These are phyloP conservation scores for Nannizzia gypsea DNA, from an alignment of 2,329 filamentous ascomycete genomes.

Conservation along the genomic window DNA sequence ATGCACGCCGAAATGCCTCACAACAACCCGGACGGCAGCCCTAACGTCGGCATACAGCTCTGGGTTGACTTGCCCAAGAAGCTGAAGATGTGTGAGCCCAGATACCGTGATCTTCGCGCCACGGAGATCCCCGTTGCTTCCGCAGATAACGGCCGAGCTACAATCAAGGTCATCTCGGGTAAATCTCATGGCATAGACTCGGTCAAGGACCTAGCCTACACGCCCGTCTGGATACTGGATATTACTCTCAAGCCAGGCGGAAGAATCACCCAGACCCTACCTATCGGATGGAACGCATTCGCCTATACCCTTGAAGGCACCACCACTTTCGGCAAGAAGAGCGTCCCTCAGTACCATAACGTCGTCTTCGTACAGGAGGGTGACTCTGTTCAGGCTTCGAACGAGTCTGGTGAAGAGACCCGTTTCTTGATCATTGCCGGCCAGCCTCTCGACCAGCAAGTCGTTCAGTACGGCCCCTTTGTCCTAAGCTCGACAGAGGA, in stretches of 20 bases:
- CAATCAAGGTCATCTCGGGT: slow-evolving; percentile 82
- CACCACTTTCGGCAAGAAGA: slow-evolving; percentile 48
- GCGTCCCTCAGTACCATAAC: slow-evolving; percentile 65
- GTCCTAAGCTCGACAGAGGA: slow-evolving; percentile 62
- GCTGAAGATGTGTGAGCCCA: slow-evolving; percentile 78
- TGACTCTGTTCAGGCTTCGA: slow-evolving; percentile 60
- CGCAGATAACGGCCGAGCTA: slow-evolving; percentile 59
- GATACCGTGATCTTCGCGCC: slow-evolving; percentile 75
- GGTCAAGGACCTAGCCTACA: slow-evolving; percentile 84
- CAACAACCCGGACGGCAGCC: slow-evolving; percentile 59
- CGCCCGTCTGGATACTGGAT: slow-evolving; percentile 92
- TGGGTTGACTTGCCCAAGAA: slow-evolving; percentile 76
- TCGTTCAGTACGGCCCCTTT: slow-evolving; percentile 78
- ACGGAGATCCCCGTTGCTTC: slow-evolving; percentile 66
- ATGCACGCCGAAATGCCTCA: slow-evolving; percentile 93
- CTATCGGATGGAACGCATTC: slow-evolving; percentile 78
- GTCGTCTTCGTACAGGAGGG: slow-evolving; percentile 75
- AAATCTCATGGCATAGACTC: slow-evolving; percentile 73
- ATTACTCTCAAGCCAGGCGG: slow-evolving; percentile 70
- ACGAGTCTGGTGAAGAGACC: slow-evolving; percentile 46
- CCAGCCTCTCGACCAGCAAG: slow-evolving; percentile 63
- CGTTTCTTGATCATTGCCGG: slow-evolving; percentile 59
- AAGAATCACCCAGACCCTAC: slow-evolving; percentile 60
- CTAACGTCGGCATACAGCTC: slow-evolving; percentile 80
- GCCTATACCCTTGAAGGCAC: slow-evolving; percentile 71